phyloP scores from a whole-genome alignment of 1,284 basidiomycete genomes.

The Cerioporus squamosus region DNA sequence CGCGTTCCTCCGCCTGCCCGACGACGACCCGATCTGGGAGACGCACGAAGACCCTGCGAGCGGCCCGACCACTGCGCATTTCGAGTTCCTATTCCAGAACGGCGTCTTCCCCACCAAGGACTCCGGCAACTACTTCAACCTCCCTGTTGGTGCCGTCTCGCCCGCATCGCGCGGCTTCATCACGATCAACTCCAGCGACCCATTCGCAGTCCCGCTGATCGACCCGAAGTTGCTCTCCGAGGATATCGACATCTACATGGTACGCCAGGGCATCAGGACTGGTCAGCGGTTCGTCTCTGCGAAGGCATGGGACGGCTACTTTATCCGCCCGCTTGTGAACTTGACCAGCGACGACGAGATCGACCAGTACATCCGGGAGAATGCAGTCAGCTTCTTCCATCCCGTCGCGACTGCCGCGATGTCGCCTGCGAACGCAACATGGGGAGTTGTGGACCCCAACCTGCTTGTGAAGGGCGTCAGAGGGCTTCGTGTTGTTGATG shows the following conservation, averaged over 20 bases:
- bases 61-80: constrained; percentile 28
- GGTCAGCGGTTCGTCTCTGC: constrained; percentile 36
- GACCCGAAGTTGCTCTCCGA: constrained; percentile 39
- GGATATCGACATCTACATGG: constrained; percentile 40
- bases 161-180: constrained; percentile 25
- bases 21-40: constrained; percentile 5
- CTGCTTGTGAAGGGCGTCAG: constrained; percentile 23
- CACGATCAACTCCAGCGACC: constrained; percentile 32
- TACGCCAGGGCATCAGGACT: constrained; percentile 38
- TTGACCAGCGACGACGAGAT: constrained; percentile 25
- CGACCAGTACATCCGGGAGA: constrained; percentile 4
- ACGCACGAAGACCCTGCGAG: constrained; percentile 24
- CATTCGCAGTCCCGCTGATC: constrained; percentile 44
- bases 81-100: constrained; percentile 17
- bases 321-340: constrained; percentile 28
- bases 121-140: constrained; percentile 28
- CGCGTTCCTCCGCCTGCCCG: constrained; percentile 25
- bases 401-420: constrained; percentile 23
- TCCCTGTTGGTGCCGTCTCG: constrained; percentile 25
- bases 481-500: constrained; percentile 24
- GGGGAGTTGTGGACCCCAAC: constrained; percentile 26
- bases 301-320: constrained; percentile 39
- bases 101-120: not conserved
- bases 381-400: constrained; percentile 1
- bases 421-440: constrained; percentile 14